A percentile compares a stretch with the other conserved stretches of the same genome.
Evolutionary conservation across 2,329 filamentous ascomycete species (phyloP).

Genomic region (Beauveria brongniartii): DNA sequence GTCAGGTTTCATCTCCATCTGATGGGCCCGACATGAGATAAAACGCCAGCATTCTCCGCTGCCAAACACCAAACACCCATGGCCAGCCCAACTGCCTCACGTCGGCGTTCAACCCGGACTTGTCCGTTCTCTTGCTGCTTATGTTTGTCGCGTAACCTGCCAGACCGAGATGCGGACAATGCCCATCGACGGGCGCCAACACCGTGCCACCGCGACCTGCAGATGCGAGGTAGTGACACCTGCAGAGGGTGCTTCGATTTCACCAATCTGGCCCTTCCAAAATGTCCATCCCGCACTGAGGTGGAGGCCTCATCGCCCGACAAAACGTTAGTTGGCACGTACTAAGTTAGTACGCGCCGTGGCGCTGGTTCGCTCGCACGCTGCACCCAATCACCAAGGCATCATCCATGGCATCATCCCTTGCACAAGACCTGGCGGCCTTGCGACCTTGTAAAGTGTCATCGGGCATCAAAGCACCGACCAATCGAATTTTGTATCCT

Average conservation of each 20-base stretch:
- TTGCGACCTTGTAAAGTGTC: no score
- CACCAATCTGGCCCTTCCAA: neutral
- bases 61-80: neutral
- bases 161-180: neutral
- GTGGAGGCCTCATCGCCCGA: neutral
- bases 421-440: no score
- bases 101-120: neutral
- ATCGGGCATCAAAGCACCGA: no score
- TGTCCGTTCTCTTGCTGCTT: neutral
- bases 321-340: neutral
- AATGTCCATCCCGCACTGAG: neutral
- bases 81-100: neutral
- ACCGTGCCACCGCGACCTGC: neutral
- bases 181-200: neutral
- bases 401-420: no score
- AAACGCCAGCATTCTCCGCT: neutral
- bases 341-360: neutral
- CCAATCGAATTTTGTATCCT: no score
- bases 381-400: no score
- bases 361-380: neutral
- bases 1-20: conserved; percentile 7
- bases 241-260: neutral
- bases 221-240: neutral
- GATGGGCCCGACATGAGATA: neutral
- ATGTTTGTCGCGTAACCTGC: neutral